Evolutionary conservation across 73 alveolate species (phyloP).

Genomic region (Loxodes magnus): DNA sequence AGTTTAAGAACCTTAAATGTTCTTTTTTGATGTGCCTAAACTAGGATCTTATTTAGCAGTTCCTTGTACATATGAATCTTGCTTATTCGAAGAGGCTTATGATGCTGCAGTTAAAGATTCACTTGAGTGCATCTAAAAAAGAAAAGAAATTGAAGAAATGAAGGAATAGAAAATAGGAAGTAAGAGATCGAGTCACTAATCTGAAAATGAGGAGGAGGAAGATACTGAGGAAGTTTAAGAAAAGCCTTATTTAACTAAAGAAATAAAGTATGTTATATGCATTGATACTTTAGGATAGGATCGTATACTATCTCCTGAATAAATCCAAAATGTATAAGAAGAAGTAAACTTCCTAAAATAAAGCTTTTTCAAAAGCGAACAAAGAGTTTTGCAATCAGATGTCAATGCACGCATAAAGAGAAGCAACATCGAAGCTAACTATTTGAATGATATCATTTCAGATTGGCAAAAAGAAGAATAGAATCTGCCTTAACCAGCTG

Average conservation of each 20-base stretch:
- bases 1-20: conserved; percentile 64
- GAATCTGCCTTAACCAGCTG: conserved; percentile 25
- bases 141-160: conserved; percentile 67
- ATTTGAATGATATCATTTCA: conserved; percentile 50
- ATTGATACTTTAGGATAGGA: conserved; percentile 90
- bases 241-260: conserved; percentile 41
- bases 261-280: conserved; percentile 60
- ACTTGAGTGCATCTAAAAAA: conserved; percentile 42
- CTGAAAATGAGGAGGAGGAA: conserved; percentile 69
- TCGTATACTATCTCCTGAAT: conserved; percentile 46
- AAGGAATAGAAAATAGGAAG: conserved; percentile 34
- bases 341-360: conserved; percentile 55
- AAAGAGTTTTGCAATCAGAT: conserved; percentile 51
- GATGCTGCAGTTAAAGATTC: conserved; percentile 71
- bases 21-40: conserved; percentile 73
- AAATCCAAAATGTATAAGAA: conserved; percentile 53
- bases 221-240: conserved; percentile 57
- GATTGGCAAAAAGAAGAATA: conserved; percentile 55
- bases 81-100: conserved; percentile 58
- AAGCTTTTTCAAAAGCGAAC: conserved; percentile 66
- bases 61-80: conserved; percentile 59
- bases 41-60: conserved; percentile 81
- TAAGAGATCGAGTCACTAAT: conserved; percentile 52
- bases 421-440: conserved; percentile 51
- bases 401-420: conserved; percentile 46